Percentiles rank a stretch among this genome's conserved stretches.
These are phyloP conservation scores for Penicillium sp. DNA, from an alignment of 2,329 filamentous ascomycete genomes.

Conservation along the genomic window DNA sequence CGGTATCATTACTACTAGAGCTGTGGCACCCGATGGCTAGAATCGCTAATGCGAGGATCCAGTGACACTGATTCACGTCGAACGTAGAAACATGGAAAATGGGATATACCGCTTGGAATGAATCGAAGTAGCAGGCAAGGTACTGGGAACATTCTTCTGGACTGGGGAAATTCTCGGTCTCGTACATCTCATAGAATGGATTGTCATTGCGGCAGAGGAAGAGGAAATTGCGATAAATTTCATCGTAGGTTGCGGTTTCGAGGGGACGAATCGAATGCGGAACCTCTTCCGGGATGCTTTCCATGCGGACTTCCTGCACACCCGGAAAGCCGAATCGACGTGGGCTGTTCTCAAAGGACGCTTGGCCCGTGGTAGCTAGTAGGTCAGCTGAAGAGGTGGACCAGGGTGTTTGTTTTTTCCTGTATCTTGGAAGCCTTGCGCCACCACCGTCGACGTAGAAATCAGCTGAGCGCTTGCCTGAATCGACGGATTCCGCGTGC, in stretches of 20 bases:
- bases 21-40: slow-evolving; percentile 48
- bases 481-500: slow-evolving; percentile 25
- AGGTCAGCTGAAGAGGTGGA: slow-evolving; percentile 18
- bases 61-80: slow-evolving; percentile 42
- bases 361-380: slow-evolving; percentile 14
- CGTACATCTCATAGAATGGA: slow-evolving; percentile 38
- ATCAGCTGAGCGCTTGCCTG: slow-evolving; percentile 31
- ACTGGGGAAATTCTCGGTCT: slow-evolving; percentile 36
- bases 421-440: slow-evolving; percentile 32
- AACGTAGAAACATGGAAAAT: slow-evolving; percentile 46
- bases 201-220: slow-evolving; percentile 37
- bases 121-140: slow-evolving; percentile 42
- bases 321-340: slow-evolving; percentile 32
- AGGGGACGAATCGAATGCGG: slow-evolving; percentile 21
- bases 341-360: slow-evolving; percentile 16
- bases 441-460: slow-evolving; percentile 35
- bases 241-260: slow-evolving; percentile 32
- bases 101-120: slow-evolving; percentile 47
- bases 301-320: slow-evolving; percentile 22
- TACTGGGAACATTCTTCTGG: slow-evolving; percentile 35
- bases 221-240: slow-evolving; percentile 37
- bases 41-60: slow-evolving; percentile 46
- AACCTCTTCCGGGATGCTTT: slow-evolving; percentile 24
- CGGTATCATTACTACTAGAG: slow-evolving; percentile 31
- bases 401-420: slow-evolving; percentile 27